phyloP scores from a whole-genome alignment of 2,329 filamentous ascomycete genomes.

The Neoarthrinium moseri region DNA sequence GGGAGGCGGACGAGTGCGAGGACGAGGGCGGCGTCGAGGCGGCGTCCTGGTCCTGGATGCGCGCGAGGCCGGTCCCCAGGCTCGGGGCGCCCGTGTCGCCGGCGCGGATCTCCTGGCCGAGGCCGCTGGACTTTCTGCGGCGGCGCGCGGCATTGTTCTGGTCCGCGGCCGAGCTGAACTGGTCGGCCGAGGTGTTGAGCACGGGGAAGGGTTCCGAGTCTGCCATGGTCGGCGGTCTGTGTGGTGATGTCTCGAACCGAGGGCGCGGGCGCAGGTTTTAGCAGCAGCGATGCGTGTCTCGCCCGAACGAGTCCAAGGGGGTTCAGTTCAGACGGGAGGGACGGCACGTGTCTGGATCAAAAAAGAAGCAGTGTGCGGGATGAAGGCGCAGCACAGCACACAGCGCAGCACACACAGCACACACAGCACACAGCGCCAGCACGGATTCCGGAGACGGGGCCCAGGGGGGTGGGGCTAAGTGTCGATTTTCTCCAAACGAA shows the following conservation, averaged over 20 bases:
- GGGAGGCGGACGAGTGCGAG: slow-evolving; percentile 13
- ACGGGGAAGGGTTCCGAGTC: slow-evolving; percentile 54
- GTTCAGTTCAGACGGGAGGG: too few relatives aligned
- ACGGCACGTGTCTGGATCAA: too few relatives aligned
- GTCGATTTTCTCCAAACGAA: background rate
- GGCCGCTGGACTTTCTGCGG: slow-evolving; percentile 55
- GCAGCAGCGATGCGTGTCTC: too few relatives aligned
- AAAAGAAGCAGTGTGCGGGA: too few relatives aligned
- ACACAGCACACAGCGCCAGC: too few relatives aligned
- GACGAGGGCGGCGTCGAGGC: slow-evolving; percentile 21
- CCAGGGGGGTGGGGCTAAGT: too few relatives aligned
- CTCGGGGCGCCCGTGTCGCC: slow-evolving; percentile 57
- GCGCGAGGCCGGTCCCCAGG: slow-evolving; percentile 51
- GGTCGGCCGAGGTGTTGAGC: slow-evolving; percentile 50
- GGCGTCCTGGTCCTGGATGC: slow-evolving; percentile 29
- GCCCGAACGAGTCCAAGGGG: too few relatives aligned
- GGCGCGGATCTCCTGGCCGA: slow-evolving; percentile 51
- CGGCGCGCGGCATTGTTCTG: slow-evolving; percentile 41
- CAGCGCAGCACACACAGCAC: too few relatives aligned
- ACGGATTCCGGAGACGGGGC: background rate
- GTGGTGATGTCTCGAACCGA: too few relatives aligned
- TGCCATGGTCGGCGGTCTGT: slow-evolving; percentile 39
- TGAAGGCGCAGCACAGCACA: too few relatives aligned
- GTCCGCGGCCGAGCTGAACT: slow-evolving; percentile 38
- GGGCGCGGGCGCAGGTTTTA: too few relatives aligned